Base-by-base conservation (phyloP, 352 stramenopile species). In the Globisporangium recalcitrans region DNA sequence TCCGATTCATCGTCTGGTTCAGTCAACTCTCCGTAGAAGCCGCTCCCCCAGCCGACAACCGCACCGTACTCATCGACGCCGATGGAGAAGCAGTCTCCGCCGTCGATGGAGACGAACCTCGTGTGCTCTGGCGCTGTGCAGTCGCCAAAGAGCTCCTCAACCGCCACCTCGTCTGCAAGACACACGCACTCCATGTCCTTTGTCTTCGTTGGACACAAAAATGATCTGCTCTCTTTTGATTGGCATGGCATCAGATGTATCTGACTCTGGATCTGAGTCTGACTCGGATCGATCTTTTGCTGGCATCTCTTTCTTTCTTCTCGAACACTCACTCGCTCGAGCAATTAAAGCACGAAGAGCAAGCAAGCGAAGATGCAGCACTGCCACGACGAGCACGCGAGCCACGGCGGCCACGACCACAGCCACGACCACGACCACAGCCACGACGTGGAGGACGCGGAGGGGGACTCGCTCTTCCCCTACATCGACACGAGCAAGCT, bases 401-500 rank as follows among this genome's bases (percentile, higher is more conserved):
- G 72, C 21, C 59, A 73, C 38, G 78, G 74, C 57, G 71, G 78
- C 9, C 77, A 91, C 21, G 68, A 79, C 52, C 70, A 82, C 55
- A 49, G 58, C 60, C 85, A 94, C 60, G 70, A 80, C 52, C 77
- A 88, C 36, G 70, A 77, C 49, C 78, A 88, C 56, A 63, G 76
- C 38, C 78, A 88, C 51, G 85, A 93, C 24, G 68, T 87, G 21
- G 80, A 93, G 55, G 77, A 93, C 51, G 72, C 79, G 16, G 76
- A 83, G 19, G 86, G 86, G 21, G 84, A 92, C 58, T 93, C 86
- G 46, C 75, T 95, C 58, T 95, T 82, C 68, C 80, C 72, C 11
- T 95, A 78, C 78, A 88, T 95, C 51, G 86, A 95, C 70, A 93
- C 84, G 21, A 95, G 80, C 74, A 95, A 95, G 64, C 65, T 95